A percentile compares a stretch with the other conserved stretches of the same genome.
Conservation (phyloP, 345 rosid genomes). For the Syzygium aqueum region DNA sequence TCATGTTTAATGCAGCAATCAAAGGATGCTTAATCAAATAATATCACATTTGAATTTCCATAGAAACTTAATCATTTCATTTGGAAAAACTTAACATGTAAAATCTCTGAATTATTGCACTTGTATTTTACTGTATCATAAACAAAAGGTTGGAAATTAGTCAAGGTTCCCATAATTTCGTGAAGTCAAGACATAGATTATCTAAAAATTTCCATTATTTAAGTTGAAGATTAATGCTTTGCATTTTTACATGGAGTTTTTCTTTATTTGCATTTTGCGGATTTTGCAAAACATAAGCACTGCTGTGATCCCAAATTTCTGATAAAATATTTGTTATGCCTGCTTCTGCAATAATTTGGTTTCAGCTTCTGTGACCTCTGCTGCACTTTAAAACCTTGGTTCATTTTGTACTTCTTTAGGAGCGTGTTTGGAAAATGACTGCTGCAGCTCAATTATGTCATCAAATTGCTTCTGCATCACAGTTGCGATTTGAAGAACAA, state of each 20-base stretch:
- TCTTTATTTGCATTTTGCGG: neutral
- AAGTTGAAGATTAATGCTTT: neutral
- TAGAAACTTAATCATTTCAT: neutral
- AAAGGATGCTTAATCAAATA: neutral
- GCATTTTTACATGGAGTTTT: neutral
- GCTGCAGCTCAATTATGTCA: slow-evolving; percentile 91
- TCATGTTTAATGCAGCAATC: neutral
- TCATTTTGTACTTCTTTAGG: slow-evolving; percentile 32
- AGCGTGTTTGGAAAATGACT: slow-evolving; percentile 96
- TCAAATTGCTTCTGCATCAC: slow-evolving; percentile 57
- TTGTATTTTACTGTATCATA: neutral
- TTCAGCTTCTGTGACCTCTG: neutral
- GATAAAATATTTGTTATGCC: neutral
- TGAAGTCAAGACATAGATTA: neutral
- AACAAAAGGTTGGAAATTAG: neutral
- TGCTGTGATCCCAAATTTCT: neutral
- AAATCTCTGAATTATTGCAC: neutral
- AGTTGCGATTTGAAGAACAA: slow-evolving; percentile 46
- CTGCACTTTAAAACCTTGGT: neutral
- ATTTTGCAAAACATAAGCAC: neutral
- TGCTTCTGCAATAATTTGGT: neutral
- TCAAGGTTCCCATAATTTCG: neutral
- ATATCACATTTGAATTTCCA: neutral
- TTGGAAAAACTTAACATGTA: neutral
- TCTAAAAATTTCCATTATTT: neutral